Evolutionary conservation across 1,284 basidiomycete genomes (phyloP).

Genomic region (Ustilago lituana): DNA sequence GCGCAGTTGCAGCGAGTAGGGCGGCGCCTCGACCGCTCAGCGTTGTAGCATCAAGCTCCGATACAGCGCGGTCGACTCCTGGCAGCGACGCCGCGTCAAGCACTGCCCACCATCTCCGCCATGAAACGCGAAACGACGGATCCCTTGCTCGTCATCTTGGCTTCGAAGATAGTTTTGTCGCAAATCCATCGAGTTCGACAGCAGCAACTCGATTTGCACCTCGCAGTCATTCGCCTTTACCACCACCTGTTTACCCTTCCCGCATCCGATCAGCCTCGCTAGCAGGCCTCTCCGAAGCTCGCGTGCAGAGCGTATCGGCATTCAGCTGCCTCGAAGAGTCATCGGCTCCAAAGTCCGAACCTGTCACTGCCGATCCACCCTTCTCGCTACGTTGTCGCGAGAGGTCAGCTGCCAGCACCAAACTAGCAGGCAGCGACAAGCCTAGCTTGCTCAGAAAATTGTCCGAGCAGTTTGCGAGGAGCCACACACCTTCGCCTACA

Average conservation of each 20-base stretch:
- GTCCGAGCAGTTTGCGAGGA: slow-evolving; percentile 31
- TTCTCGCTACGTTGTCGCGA: slow-evolving; percentile 1
- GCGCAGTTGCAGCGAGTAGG: no score
- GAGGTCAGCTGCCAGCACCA: neutral
- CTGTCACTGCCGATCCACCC: slow-evolving; percentile 12
- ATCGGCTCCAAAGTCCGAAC: no score
- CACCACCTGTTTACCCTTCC: slow-evolving; percentile 1
- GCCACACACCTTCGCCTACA: slow-evolving; percentile 25
- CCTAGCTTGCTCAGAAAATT: slow-evolving; percentile 37
- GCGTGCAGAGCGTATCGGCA: slow-evolving; percentile 37
- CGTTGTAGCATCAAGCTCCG: no score
- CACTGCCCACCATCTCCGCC: no score
- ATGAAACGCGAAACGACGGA: no score
- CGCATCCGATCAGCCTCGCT: slow-evolving; percentile 34
- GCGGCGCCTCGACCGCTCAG: no score
- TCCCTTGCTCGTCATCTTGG: no score
- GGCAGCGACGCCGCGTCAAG: no score
- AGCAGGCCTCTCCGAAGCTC: slow-evolving; percentile 28
- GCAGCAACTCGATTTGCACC: neutral
- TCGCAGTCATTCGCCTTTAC: neutral
- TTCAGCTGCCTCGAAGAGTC: slow-evolving; percentile 25
- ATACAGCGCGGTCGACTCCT: no score
- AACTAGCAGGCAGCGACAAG: neutral
- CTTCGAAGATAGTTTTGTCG: neutral
- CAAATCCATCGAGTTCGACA: neutral